phyloP scores from a whole-genome alignment of 805 yeast species.

The Yarrowia osloensis region DNA sequence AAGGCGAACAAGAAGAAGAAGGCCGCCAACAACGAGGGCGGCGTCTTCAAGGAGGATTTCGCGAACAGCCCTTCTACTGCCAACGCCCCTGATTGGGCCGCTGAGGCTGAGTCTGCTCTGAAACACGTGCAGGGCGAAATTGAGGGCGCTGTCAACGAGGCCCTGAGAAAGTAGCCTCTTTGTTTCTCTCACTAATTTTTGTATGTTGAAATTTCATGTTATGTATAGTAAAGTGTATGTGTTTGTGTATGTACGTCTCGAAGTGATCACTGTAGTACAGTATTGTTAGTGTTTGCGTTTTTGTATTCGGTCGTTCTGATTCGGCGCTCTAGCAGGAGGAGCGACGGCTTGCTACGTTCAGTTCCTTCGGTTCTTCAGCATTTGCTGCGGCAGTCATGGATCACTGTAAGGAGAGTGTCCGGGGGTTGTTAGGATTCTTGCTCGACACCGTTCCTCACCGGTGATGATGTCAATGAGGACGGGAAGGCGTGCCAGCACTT shows the following conservation, averaged over 20 bases:
- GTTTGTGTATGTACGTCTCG: not conserved
- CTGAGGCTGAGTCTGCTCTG: constrained; percentile 30
- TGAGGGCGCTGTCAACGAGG: constrained; percentile 27
- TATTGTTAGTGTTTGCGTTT: not conserved
- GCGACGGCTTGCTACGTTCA: too few species aligned
- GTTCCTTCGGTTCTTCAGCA: too few species aligned
- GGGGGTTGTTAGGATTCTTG: too few species aligned
- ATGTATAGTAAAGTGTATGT: constrained; percentile 19
- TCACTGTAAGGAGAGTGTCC: too few species aligned
- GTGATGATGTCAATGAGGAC: too few species aligned
- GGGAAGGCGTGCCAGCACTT: too few species aligned
- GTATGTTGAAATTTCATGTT: constrained; percentile 26
- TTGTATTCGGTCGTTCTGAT: too few species aligned
- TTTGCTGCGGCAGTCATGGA: too few species aligned
- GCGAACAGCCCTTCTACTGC: constrained; percentile 24
- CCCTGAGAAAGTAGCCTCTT: constrained; percentile 17
- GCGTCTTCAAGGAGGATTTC: constrained; percentile 28
- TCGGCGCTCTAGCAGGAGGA: too few species aligned
- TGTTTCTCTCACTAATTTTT: constrained; percentile 25
- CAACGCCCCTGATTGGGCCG: constrained; percentile 27
- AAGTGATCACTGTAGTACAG: not conserved
- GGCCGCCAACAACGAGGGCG: constrained; percentile 21
- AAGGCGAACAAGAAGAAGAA: constrained; percentile 21
- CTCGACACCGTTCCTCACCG: too few species aligned
- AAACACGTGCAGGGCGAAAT: constrained; percentile 30